Conservation (phyloP, 202 grass and related monocot genomes). For the Tripidium arundinaceum region DNA sequence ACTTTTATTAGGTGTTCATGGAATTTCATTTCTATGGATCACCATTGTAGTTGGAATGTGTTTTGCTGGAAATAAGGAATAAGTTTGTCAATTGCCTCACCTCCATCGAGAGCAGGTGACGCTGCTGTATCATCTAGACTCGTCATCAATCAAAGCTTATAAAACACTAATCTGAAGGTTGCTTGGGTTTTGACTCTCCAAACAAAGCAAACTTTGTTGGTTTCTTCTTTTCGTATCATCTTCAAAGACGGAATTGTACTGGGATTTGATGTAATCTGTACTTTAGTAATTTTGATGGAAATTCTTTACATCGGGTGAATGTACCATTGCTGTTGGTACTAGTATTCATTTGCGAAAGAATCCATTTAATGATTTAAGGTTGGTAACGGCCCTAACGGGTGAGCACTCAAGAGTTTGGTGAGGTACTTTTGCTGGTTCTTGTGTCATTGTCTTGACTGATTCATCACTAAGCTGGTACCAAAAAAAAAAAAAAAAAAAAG, state of each 20-base stretch:
- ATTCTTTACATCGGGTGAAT: neutral
- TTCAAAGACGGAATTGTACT: neutral
- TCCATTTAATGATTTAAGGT: too few relatives aligned
- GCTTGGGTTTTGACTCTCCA: neutral
- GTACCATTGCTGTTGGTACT: neutral
- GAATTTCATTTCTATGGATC: constrained; percentile 22
- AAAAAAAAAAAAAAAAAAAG: too few relatives aligned
- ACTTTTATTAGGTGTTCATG: constrained; percentile 5
- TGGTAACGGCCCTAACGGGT: constrained; percentile 27
- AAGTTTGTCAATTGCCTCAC: neutral
- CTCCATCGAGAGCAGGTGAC: neutral
- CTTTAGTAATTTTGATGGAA: neutral
- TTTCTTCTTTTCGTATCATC: neutral
- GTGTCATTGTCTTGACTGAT: neutral
- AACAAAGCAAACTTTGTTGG: neutral
- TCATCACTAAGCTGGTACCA: neutral
- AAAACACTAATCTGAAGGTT: constrained; percentile 1
- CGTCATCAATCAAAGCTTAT: constrained; percentile 3
- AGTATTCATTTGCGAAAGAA: too few relatives aligned
- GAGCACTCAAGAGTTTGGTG: constrained; percentile 10
- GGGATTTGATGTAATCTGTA: too few relatives aligned
- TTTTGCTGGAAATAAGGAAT: constrained; percentile 39
- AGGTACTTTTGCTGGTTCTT: constrained; percentile 15
- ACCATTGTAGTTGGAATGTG: constrained; percentile 26
- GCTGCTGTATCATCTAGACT: constrained; percentile 1